A percentile compares a stretch with the other conserved stretches of the same genome.
phyloP scores from a whole-genome alignment of 108 stramenopile genomes.

The Seminavis robusta region DNA sequence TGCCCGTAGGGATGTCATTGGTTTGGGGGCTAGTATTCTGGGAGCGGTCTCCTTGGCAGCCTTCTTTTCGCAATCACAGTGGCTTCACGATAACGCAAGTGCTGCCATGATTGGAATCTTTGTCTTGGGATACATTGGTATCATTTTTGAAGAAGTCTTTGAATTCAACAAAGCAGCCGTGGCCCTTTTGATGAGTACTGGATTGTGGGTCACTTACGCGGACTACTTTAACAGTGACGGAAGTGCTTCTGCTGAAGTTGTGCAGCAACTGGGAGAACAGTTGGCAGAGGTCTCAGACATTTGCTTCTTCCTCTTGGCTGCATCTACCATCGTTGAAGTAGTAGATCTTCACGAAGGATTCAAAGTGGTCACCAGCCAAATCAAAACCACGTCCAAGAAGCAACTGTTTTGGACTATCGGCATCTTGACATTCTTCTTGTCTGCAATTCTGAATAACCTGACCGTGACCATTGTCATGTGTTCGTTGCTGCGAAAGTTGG shows the following conservation, averaged over 20 bases:
- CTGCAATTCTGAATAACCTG: constrained; percentile 89
- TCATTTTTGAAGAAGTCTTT: constrained; percentile 93
- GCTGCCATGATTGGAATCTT: constrained; percentile 87
- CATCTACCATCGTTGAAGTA: constrained; percentile 92
- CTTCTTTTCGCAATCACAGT: constrained; percentile 69
- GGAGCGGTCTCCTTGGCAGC: constrained; percentile 41
- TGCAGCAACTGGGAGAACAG: constrained; percentile 83
- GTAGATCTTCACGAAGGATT: constrained; percentile 95
- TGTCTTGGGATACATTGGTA: constrained; percentile 87
- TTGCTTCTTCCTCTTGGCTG: constrained; percentile 92
- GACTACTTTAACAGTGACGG: constrained; percentile 73
- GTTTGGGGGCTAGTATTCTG: constrained; percentile 50
- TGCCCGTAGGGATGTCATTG: constrained; percentile 74
- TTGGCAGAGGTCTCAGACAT: constrained; percentile 93
- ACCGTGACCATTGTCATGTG: constrained; percentile 95
- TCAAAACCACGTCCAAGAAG: constrained; percentile 88
- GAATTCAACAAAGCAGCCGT: constrained; percentile 94
- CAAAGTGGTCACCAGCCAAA: constrained; percentile 91
- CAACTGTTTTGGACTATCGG: constrained; percentile 89
- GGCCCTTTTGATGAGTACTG: constrained; percentile 89
- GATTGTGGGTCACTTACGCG: constrained; percentile 92
- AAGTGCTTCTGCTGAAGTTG: constrained; percentile 54
- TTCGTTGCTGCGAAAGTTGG: constrained; percentile 79
- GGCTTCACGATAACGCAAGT: constrained; percentile 77
- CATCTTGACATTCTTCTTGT: constrained; percentile 89